Base-by-base conservation (phyloP, 1,284 basidiomycete species). In the Anthracocystis walkeri region DNA sequence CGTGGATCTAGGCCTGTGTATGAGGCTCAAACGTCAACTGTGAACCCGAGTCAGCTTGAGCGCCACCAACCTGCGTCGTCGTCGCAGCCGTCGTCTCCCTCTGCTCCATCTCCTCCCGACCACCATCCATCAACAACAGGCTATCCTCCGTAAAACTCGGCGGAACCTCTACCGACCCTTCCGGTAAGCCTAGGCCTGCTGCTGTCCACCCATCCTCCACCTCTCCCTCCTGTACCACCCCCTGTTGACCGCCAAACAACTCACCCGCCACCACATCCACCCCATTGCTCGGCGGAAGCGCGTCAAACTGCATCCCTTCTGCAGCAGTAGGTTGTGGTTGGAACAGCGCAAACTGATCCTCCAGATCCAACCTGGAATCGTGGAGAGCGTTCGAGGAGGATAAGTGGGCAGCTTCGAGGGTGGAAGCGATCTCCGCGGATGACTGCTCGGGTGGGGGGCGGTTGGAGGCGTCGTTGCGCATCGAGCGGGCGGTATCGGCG, bases 321-420 rank as follows among this genome's bases (percentile, higher is more conserved):
- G 1, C 54, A 21, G 4, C 51, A 20, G 7, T 21, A 4, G 21
- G 21, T 0, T 29, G 23, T 7, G 31, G 42, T 12, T 7, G 29
- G 29, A 69, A 66, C 1, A 58, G 7, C 3, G 64, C 60, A n/a
- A 75, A 67, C 20, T 71, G 52, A 45, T 72, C 65, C 29, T 76
- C 58, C 16, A 76, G 12, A 0, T 71, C 73, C 41, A 49, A 33
- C 21, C 60, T 41, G 14, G 60, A 54, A 18, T 65, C 69, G 6
- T 56, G 21, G 10, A 55, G 23, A 0, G 73, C 73, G 5, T 58
- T 57, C 1, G 45, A 44, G 1, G 67, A 55, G 2, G 64, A 59
- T 1, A 75, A 25, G 1, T 54, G 38, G 0, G 67, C 73, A 1
- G 67, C 64, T 61, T 66, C 64, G 2, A 71, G 25, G 21, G 66